Base-by-base conservation (phyloP, 2,329 filamentous ascomycete genomes). In the Fusarium cyanostomum region DNA sequence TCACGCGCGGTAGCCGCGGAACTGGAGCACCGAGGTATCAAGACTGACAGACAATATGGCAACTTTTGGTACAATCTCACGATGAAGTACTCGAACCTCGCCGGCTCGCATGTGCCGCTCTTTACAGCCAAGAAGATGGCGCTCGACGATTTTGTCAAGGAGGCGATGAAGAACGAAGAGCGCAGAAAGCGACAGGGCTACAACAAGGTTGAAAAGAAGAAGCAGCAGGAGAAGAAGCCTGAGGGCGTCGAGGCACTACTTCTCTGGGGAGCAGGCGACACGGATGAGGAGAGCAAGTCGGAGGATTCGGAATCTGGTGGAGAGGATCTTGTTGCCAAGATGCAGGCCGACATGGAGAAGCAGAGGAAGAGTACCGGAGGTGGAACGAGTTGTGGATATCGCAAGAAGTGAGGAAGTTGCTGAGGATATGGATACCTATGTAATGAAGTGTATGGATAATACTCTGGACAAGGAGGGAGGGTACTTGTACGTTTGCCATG, bases 51-150 rank as follows among this genome's bases (percentile, higher is more conserved):
- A 8, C 67, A 68, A 35, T 61, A 62, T 44, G 49, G 33, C 34
- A 70, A 65, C 42, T 69, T 72, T 42, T 70, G 68, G 68, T 68
- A 69, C 55, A 67, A 70, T 26, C 54, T 72, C 18, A 67, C 48
- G 5, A 69, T 67, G 59, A 59, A 54, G 35, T 54, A 67, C 27
- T 70, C 70, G 5, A 49, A 27, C 8, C 41, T 63, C 21, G 53
- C 50, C 5, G 64, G 60, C n/a, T 69, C 64, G 8, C 38, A 54
- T 0, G 59, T 66, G n/a, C 70, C 66, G 8, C 57, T 72, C 12
- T 70, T 72, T 28, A 63, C 64, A 7, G 68, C 59, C 7, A 68
- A 69, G 45, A 69, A 71, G 37, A 65, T 63, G 56, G 55, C 52
- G 8, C 56, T 71, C 5, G 66, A 67, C 3, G 57, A 59, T 12